A percentile compares a stretch with the other conserved stretches of the same genome.
These are phyloP conservation scores for Rhizopogon roseolus DNA, from an alignment of 768 basidiomycete genomes.

Conservation along the genomic window DNA sequence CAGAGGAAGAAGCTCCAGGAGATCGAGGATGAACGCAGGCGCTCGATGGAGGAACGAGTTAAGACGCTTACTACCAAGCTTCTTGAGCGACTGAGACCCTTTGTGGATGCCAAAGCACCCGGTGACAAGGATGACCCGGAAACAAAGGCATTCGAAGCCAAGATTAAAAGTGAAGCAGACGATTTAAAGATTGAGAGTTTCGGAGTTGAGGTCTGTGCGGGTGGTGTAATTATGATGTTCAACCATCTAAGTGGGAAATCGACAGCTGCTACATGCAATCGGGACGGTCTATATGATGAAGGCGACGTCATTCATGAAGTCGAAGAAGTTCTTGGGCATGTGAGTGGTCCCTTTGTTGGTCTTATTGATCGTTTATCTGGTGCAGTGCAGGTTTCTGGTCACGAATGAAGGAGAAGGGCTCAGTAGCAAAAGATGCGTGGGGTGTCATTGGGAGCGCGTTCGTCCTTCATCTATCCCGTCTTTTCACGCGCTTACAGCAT, in stretches of 20 bases:
- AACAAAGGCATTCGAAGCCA: slow-evolving; percentile 70
- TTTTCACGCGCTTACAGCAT: slow-evolving; percentile 21
- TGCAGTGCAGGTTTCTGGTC: slow-evolving; percentile 85
- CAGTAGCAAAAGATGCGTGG: slow-evolving; percentile 94
- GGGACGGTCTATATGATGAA: slow-evolving; percentile 92
- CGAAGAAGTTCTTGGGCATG: slow-evolving; percentile 87
- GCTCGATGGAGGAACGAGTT: slow-evolving; percentile 77
- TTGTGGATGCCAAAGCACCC: slow-evolving; percentile 85
- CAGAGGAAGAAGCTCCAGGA: slow-evolving; percentile 81
- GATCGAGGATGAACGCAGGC: slow-evolving; percentile 76
- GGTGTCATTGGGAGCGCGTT: slow-evolving; percentile 95
- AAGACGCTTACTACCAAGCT: slow-evolving; percentile 73
- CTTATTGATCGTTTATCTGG: slow-evolving; percentile 6
- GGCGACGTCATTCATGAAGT: slow-evolving; percentile 86
- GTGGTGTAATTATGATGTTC: background rate
- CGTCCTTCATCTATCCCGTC: slow-evolving; percentile 27
- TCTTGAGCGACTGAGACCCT: slow-evolving; percentile 79
- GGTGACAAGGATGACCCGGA: slow-evolving; percentile 81
- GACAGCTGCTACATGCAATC: slow-evolving; percentile 81
- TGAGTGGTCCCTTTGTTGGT: slow-evolving; percentile 34
- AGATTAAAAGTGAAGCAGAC: slow-evolving; percentile 80
- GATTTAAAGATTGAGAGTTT: slow-evolving; percentile 97
- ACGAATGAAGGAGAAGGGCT: slow-evolving; percentile 89
- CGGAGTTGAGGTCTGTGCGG: slow-evolving; percentile 76
- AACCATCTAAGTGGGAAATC: background rate